phyloP scores from a whole-genome alignment of 345 rosid species.

The Mercurialis annua region DNA sequence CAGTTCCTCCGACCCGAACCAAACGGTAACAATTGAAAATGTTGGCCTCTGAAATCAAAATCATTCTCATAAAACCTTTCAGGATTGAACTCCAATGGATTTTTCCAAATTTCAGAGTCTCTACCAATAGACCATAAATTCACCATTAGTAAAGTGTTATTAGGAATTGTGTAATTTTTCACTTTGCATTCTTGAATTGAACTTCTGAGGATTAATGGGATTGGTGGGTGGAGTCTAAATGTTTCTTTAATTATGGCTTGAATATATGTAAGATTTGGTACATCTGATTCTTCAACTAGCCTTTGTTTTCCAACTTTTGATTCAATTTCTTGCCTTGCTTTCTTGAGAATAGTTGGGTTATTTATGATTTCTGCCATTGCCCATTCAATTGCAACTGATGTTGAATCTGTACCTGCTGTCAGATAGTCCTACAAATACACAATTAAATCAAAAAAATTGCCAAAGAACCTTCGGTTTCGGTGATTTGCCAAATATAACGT shows the following conservation, averaged over 20 bases:
- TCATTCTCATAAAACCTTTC: neutral
- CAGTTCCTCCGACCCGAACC: neutral
- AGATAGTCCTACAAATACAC: neutral
- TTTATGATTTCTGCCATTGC: neutral
- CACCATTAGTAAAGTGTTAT: neutral
- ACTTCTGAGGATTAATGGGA: neutral
- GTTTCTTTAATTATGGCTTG: constrained; percentile 1
- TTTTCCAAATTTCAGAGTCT: neutral
- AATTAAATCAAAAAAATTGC: neutral
- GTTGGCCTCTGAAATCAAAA: neutral
- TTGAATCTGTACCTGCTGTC: neutral
- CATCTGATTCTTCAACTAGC: neutral
- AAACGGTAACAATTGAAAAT: neutral
- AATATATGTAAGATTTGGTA: neutral
- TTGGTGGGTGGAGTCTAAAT: constrained; percentile 2
- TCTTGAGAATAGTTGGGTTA: neutral
- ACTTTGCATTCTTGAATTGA: neutral
- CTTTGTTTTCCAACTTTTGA: neutral
- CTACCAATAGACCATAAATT: neutral
- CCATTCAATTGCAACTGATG: neutral
- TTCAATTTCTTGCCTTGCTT: neutral
- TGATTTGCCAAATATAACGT: no score
- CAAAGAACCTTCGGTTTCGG: no score
- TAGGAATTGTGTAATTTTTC: neutral
- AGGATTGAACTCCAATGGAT: neutral